Base-by-base conservation (phyloP, 371 early-diverging fungal genomes). In the Conidiobolus incongruus region DNA sequence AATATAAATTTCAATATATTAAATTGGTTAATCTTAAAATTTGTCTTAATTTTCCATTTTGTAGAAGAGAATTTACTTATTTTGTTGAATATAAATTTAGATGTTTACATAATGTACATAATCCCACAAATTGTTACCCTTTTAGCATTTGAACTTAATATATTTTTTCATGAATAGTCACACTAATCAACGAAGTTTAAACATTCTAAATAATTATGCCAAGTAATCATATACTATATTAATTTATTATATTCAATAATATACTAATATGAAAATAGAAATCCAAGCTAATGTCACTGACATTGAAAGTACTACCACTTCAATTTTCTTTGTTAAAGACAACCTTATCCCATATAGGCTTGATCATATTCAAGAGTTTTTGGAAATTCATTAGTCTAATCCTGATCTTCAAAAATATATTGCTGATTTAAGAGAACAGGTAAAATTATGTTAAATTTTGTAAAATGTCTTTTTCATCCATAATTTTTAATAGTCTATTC, bases 301-400 rank as follows among this genome's bases (percentile, higher is more conserved):
- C 49, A 84, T 91, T 51, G 92, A 94, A 55, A 92, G 95, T 19
- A 94, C 95, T 4, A 91, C 90, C n/a, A 89, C 90, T 2, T 84
- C 91, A 19, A 86, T 94, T 38, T 73, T 86, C 10, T 94, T 91
- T 67, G 92, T 94, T 15, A 82, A 87, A 53, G 85, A 88, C 41
- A 65, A 63, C 16, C 59, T 94, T 65, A 90, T 93, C 49, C 89
- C 91, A 4, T 84, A 81, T 58, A 75, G 84, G 21, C 53, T 56
- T 16, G 50, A 58, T 34, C 65, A 73, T 32, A 49, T 81, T 11
- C 46, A 56, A 15, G 52, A 61, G 26, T 88, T 85, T 48, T 56
- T 90, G 21, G 59, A 68, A 38, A 54, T 66, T 13, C 60, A 61
- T 47, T 87, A 85, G 83, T 54, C 46, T 16, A 59, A 66, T 1